phyloP scores from a whole-genome alignment of 2,329 filamentous ascomycete species.

The Leptodontidium sp. region DNA sequence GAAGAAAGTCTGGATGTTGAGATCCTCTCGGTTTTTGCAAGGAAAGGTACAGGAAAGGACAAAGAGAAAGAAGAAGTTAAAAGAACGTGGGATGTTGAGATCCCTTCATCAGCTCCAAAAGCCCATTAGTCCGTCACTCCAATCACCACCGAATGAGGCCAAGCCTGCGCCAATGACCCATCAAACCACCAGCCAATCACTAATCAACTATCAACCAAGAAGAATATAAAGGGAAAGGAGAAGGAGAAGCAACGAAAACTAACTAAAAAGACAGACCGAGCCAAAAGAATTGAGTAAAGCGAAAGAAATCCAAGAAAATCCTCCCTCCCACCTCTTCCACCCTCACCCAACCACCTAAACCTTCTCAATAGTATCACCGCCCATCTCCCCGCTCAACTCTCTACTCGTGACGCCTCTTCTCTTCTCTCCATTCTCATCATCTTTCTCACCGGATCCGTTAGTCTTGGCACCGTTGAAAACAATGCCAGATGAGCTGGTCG shows the following conservation, averaged over 20 bases:
- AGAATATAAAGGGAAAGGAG: conserved; percentile 32
- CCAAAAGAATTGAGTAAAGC: conserved; percentile 1
- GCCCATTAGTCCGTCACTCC: no score
- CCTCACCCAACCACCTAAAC: conserved; percentile 19
- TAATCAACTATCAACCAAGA: neutral
- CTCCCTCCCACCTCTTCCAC: neutral
- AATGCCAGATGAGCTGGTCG: neutral
- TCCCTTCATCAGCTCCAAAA: neutral
- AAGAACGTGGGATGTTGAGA: neutral
- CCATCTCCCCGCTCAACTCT: conserved; percentile 68
- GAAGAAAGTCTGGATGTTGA: neutral
- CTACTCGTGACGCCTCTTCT: conserved; percentile 54
- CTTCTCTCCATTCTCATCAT: neutral
- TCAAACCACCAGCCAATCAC: no score
- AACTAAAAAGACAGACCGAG: no score
- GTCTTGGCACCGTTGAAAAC: neutral
- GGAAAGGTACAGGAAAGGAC: no score
- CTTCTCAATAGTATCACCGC: conserved; percentile 60
- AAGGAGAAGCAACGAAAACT: no score
- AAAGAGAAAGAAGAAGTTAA: neutral
- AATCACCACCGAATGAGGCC: no score
- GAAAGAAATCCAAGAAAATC: no score
- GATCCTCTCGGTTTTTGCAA: neutral
- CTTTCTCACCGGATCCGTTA: neutral
- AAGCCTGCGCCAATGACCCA: no score